phyloP scores from a whole-genome alignment of 176 grass and related monocot genomes.

The Triticum dicoccoides region DNA sequence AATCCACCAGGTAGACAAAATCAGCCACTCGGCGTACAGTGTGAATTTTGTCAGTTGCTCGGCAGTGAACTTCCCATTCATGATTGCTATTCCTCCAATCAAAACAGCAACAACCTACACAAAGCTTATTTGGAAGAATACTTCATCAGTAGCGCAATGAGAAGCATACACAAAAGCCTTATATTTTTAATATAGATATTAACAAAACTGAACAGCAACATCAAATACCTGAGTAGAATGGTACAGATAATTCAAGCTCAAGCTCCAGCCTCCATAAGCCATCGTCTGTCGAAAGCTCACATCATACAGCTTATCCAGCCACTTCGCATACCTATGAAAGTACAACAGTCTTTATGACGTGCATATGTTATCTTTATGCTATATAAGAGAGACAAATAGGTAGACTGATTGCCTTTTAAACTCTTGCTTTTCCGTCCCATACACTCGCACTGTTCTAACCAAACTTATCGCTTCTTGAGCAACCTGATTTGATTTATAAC shows the following conservation, averaged over 20 bases:
- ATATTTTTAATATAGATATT: not conserved
- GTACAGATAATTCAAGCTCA: conserved; percentile 97
- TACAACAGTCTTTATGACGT: conserved; percentile 33
- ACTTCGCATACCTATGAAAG: conserved; percentile 79
- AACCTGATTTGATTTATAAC: conserved; percentile 67
- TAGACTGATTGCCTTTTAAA: conserved; percentile 56
- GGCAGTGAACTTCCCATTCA: conserved; percentile 78
- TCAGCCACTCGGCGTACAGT: conserved; percentile 94
- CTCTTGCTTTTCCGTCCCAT: conserved; percentile 94
- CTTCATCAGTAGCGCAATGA: conserved; percentile 43
- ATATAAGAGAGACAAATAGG: not conserved
- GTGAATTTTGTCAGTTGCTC: conserved; percentile 98
- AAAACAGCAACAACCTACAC: conserved; percentile 92
- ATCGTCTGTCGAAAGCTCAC: conserved; percentile 89
- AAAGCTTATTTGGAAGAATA: conserved; percentile 72
- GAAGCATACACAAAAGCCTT: conserved; percentile 1
- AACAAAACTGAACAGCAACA: conserved; percentile 6
- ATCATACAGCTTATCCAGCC: conserved; percentile 83
- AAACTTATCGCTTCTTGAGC: conserved; percentile 91
- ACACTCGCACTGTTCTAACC: conserved; percentile 79
- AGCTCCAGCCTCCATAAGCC: conserved; percentile 94
- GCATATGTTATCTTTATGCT: conserved; percentile 2
- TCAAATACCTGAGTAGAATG: conserved; percentile 88
- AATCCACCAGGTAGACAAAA: conserved; percentile 97
- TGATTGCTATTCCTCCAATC: conserved; percentile 91